Base-by-base conservation (phyloP, 805 yeast species). In the Kodamaea hsintzibuensis region DNA sequence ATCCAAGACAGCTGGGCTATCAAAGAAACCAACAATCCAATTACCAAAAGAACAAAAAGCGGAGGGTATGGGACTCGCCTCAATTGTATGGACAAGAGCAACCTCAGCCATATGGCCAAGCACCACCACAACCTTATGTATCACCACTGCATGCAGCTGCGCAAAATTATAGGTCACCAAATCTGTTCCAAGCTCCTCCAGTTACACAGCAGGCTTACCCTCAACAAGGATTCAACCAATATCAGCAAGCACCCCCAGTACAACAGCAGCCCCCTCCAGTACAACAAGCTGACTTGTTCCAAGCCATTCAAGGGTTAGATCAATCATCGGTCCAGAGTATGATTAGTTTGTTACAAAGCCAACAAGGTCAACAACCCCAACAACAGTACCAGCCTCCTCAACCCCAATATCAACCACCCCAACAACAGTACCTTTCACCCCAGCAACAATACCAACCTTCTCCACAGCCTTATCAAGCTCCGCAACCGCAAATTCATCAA, bases 291-390 rank as follows among this genome's bases (percentile, higher is more conserved):
- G 54, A 60, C 9, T 48, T 62, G 37, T n/a, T 59, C 19, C 64
- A 63, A 33, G 59, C 62, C 2, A 57, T 63, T 37, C 63, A 63
- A 51, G 60, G 56, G 18, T 54, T 73, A 56, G 74, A 71, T 50
- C 73, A 74, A 2, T 57, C 63, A 16, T 62, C 76, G 17, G 65
- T 67, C 62, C 77, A 72, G 52, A 70, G 60, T 50, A 64, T 72
- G 56, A 60, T 73, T 10, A 57, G 61, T 13, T 53, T 68, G 13
- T 60, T 73, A 13, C 49, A 47, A 47, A 46, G 46, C 27, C 30
- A 35, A 17, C 51, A 33, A 18, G 25, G 40, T 18, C 46, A 39
- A 18, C 49, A 50, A 16, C 37, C 38, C 9, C 47, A 14, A 27
- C 50, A 47, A 17, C 49, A 13, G 22, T 12, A 14, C 48, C 53